These are phyloP conservation scores for Septoria petroselini DNA, from an alignment of 2,329 filamentous ascomycete genomes.

Conservation along the genomic window DNA sequence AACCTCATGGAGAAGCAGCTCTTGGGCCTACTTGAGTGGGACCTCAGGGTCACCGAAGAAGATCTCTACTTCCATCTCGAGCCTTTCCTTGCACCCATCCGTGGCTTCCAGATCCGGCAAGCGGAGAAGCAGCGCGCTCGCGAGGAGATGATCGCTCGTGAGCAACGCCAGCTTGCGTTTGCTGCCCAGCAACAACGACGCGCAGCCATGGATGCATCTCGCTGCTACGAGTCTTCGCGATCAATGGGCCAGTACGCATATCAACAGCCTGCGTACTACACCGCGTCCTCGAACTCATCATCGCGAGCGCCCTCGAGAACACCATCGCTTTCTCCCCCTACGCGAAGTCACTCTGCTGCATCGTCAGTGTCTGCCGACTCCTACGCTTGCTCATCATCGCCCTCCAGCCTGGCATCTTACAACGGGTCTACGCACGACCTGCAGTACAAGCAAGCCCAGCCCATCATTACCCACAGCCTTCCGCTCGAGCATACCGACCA, in stretches of 20 bases:
- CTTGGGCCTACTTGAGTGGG: conserved; percentile 91
- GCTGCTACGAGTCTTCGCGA: conserved; percentile 41
- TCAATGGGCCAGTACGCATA: conserved; percentile 32
- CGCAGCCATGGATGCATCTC: conserved; percentile 28
- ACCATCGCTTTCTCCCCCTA: conserved; percentile 50
- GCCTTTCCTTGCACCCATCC: conserved; percentile 81
- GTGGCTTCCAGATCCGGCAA: conserved; percentile 55
- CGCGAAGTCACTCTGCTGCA: conserved; percentile 39
- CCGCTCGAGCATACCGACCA: conserved; percentile 34
- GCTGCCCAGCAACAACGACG: conserved; percentile 41
- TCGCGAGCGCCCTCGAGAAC: conserved; percentile 45
- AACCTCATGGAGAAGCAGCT: conserved; percentile 99
- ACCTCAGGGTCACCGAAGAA: conserved; percentile 77
- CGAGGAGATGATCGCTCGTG: conserved; percentile 38
- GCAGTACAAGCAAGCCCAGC: conserved; percentile 39
- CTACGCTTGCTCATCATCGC: conserved; percentile 34
- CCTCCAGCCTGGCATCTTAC: conserved; percentile 36
- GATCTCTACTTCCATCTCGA: conserved; percentile 87
- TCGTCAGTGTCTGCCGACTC: conserved; percentile 38
- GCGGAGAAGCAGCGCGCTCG: conserved; percentile 51
- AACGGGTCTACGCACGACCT: conserved; percentile 35
- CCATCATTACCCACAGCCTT: conserved; percentile 25
- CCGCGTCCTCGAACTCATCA: conserved; percentile 28
- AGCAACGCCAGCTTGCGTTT: conserved; percentile 37
- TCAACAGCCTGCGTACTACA: conserved; percentile 31